Evolutionary conservation across 352 stramenopile genomes (phyloP), one percentile per base, ranked within the genome.

Genomic region (Blastocystis sp.): DNA sequence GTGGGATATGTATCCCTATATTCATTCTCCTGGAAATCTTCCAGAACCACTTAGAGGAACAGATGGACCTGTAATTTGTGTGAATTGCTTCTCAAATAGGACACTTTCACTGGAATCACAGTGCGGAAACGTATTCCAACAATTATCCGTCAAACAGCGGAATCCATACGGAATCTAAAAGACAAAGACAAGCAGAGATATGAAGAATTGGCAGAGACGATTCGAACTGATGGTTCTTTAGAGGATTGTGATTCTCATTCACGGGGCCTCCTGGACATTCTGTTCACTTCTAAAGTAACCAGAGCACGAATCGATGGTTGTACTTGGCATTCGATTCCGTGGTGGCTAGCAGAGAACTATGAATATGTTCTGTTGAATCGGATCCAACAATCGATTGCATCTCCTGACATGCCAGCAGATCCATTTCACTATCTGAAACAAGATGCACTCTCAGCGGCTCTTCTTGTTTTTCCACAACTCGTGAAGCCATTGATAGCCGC

Each of bases 321-420:
- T 5, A 35, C 46, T 24, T 83, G 71, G 71, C 46, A 83, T 56
- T 27, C 24, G 3, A 83, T 83, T 49, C 46, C 71, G 1, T 83
- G 71, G 71, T 83, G 71, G 71, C 71, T 83, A 21, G 71, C 46
- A 14, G 71, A 83, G 54, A 83, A 83, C 71, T 83, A 83, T 56
- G 71, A 83, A 56, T 83, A 65, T 42, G 29, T 83, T 19, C 43
- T 83, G 11, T 37, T 83, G 11, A 66, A 83, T 39, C 49, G 24
- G 16, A 65, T 83, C 51, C 71, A 83, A 16, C 65, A 21, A 42
- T 54, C 21, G 7, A n/a, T 61, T 16, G 19, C 54, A 7, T 42
- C 51, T 32, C 3, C 29, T 24, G 32, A 42, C 11, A 42, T 77
- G 14, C 71, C 71, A n/a, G 16, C n/a, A 39, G 71, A 83, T 37